Evolutionary conservation across 208 protist species (phyloP).

Genomic region (Wallacemonas sp.): DNA sequence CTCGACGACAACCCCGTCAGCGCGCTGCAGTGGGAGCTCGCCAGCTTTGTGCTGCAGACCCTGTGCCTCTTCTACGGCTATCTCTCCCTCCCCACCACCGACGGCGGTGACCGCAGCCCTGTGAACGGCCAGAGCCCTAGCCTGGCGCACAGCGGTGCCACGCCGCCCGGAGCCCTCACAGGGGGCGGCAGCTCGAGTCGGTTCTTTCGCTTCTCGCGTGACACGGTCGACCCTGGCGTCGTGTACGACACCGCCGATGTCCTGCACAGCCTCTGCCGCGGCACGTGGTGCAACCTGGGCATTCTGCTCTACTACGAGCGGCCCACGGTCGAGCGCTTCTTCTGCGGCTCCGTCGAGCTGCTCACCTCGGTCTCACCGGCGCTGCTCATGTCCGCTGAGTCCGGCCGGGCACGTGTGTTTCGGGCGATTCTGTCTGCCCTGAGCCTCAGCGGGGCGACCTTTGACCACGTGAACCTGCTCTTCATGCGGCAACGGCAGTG

Average conservation of each 20-base stretch:
- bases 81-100: conserved; percentile 24
- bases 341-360: conserved; percentile 59
- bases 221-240: conserved; percentile 40
- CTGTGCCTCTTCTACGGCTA: conserved; percentile 37
- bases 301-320: conserved; percentile 78
- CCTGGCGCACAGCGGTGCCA: neutral
- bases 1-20: conserved; percentile 51
- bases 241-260: conserved; percentile 76
- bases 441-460: conserved; percentile 29
- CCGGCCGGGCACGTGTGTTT: conserved; percentile 50
- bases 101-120: conserved; percentile 10
- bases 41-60: conserved; percentile 51
- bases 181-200: no score
- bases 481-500: conserved; percentile 58
- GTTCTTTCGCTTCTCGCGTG: conserved; percentile 38
- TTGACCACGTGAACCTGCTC: conserved; percentile 40
- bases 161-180: neutral
- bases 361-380: conserved; percentile 59
- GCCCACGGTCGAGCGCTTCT: conserved; percentile 49
- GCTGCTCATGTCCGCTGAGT: conserved; percentile 59
- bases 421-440: conserved; percentile 51
- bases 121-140: neutral
- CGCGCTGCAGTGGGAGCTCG: conserved; percentile 47
- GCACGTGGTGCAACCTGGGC: conserved; percentile 79
- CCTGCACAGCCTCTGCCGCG: conserved; percentile 59